phyloP scores from a whole-genome alignment of 306 rosid species.

The Cucumis melo region DNA sequence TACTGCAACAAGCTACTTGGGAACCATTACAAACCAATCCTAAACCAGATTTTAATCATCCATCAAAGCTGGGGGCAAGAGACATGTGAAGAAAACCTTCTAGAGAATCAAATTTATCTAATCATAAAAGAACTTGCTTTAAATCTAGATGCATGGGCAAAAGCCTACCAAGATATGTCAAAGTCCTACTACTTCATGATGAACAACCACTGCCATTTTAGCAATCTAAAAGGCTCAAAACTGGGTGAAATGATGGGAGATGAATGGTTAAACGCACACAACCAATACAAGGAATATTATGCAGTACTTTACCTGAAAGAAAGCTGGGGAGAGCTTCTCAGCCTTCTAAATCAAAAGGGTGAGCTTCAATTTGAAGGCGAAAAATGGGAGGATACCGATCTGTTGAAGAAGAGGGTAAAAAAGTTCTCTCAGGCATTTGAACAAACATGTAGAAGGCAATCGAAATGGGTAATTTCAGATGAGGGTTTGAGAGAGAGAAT shows the following conservation, averaged over 20 bases:
- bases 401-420: slow-evolving; percentile 28
- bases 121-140: slow-evolving; percentile 52
- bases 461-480: slow-evolving; percentile 48
- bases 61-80: slow-evolving; percentile 55
- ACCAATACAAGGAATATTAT: slow-evolving; percentile 64
- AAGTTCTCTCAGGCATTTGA: slow-evolving; percentile 50
- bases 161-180: slow-evolving; percentile 46
- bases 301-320: slow-evolving; percentile 62
- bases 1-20: slow-evolving; percentile 59
- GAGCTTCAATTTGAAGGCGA: slow-evolving; percentile 12
- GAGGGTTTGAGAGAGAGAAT: slow-evolving; percentile 45
- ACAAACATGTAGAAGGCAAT: slow-evolving; percentile 45
- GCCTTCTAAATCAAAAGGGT: slow-evolving; percentile 24
- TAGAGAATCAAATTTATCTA: slow-evolving; percentile 25
- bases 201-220: slow-evolving; percentile 79
- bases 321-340: slow-evolving; percentile 55
- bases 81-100: slow-evolving; percentile 24
- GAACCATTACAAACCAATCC: slow-evolving; percentile 36
- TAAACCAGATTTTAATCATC: slow-evolving; percentile 48
- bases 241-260: slow-evolving; percentile 78
- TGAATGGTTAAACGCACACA: slow-evolving; percentile 66
- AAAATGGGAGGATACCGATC: slow-evolving; percentile 17
- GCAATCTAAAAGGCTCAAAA: slow-evolving; percentile 42
- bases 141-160: slow-evolving; percentile 74
- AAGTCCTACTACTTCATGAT: slow-evolving; percentile 75